Percentiles rank a stretch among this genome's conserved stretches.
Conservation (phyloP, 371 early-diverging fungal genomes). For the Mortierella polycephala region DNA sequence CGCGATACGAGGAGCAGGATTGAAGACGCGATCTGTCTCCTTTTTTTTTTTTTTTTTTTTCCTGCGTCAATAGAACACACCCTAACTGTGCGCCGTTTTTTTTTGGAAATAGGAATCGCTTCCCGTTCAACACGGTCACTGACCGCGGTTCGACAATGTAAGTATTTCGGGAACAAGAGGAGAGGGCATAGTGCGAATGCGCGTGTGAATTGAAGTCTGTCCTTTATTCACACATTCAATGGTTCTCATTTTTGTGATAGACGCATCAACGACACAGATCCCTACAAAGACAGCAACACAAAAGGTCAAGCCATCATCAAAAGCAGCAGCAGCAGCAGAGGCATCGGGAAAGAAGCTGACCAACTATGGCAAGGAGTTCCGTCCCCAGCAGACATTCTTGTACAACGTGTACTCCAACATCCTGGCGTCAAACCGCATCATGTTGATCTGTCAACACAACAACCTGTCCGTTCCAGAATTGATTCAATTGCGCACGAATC, state of each 20-base stretch:
- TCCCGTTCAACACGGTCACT: conserved; percentile 37
- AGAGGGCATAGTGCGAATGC: no score
- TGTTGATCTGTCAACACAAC: conserved; percentile 76
- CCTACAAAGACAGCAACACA: conserved; percentile 24
- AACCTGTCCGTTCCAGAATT: conserved; percentile 73
- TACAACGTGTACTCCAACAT: conserved; percentile 63
- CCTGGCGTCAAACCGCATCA: conserved; percentile 63
- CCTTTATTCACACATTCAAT: not conserved
- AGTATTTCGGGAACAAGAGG: not conserved
- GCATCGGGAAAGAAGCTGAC: conserved; percentile 40
- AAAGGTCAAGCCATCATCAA: not conserved
- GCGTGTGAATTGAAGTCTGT: not conserved
- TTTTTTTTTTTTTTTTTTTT: no score
- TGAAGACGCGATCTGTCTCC: no score
- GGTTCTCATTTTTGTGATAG: conserved; percentile 5
- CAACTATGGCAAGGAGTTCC: conserved; percentile 56
- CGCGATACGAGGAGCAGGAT: no score
- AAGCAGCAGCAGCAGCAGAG: conserved; percentile 17
- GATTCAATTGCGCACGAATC: conserved; percentile 63
- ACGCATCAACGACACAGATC: conserved; percentile 38
- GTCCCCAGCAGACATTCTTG: conserved; percentile 55
- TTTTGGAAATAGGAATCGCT: conserved; percentile 24
- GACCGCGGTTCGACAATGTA: conserved; percentile 41
- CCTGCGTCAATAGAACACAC: no score
- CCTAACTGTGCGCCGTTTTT: not conserved